Conservation (phyloP, 2,329 filamentous ascomycete genomes). For the Penicillium concentricum region DNA sequence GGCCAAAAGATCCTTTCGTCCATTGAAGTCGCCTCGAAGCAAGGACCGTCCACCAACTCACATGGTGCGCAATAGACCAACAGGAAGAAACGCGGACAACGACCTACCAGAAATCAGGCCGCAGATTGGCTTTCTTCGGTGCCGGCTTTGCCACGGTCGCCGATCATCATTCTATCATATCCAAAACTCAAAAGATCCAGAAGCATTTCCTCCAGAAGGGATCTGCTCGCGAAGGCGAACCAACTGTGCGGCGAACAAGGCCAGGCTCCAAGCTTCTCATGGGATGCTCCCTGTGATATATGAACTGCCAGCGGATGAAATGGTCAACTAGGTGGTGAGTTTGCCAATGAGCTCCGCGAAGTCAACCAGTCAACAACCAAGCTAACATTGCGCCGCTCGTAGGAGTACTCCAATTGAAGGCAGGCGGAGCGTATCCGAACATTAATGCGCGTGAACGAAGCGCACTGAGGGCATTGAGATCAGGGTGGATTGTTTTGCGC, state of each 20-base stretch:
- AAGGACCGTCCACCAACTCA: neutral
- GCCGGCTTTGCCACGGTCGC: neutral
- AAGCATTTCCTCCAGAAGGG: neutral
- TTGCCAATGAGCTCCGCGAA: too few species aligned
- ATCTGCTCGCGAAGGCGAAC: neutral
- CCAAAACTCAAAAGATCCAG: neutral
- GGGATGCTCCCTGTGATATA: neutral
- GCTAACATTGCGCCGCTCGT: too few species aligned
- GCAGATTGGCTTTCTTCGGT: neutral
- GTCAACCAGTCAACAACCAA: too few species aligned
- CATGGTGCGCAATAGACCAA: neutral
- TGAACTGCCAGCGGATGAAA: neutral
- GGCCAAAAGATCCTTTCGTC: neutral
- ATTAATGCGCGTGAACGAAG: too few species aligned
- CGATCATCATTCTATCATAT: neutral
- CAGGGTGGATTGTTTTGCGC: neutral
- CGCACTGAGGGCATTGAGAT: too few species aligned
- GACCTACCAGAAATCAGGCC: neutral
- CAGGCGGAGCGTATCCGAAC: neutral
- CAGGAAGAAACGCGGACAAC: neutral
- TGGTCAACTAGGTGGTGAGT: too few species aligned
- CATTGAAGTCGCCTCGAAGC: neutral
- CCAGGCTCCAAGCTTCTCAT: neutral
- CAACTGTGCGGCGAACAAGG: neutral
- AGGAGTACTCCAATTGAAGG: neutral